Percentiles rank a stretch among this genome's conserved stretches.
phyloP scores from a whole-genome alignment of 768 basidiomycete genomes.

The Termitomyces sp. region DNA sequence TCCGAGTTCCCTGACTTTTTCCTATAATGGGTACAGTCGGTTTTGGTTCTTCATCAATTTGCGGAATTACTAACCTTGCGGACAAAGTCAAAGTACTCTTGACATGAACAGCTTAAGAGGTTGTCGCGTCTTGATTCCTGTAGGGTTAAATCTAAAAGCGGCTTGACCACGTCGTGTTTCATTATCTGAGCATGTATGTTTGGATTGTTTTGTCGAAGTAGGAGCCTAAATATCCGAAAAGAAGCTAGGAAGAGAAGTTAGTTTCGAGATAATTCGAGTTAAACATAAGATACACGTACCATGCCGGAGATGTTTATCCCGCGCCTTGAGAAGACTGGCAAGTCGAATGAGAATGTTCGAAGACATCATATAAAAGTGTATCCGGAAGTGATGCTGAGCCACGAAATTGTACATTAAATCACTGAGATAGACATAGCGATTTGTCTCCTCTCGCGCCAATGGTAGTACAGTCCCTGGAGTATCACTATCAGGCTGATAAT shows the following conservation, averaged over 20 bases:
- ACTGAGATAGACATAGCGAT: conserved; percentile 84
- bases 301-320: conserved; percentile 90
- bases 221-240: conserved; percentile 85
- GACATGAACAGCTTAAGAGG: conserved; percentile 88
- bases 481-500: conserved; percentile 1
- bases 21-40: conserved; percentile 34
- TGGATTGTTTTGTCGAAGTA: conserved; percentile 76
- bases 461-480: conserved; percentile 43
- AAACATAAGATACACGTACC: conserved; percentile 45
- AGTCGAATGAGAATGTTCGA: conserved; percentile 69
- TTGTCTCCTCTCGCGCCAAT: conserved; percentile 68
- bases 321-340: conserved; percentile 69
- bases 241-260: conserved; percentile 50
- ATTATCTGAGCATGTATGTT: conserved; percentile 70
- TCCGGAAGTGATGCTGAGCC: conserved; percentile 85
- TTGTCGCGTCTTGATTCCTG: conserved; percentile 86
- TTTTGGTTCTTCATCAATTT: neutral
- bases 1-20: conserved; percentile 85
- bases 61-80: conserved; percentile 55
- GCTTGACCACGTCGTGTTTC: conserved; percentile 79
- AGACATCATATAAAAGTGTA: conserved; percentile 85
- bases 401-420: conserved; percentile 89
- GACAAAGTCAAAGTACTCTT: conserved; percentile 93
- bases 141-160: conserved; percentile 79
- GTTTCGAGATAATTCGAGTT: conserved; percentile 6